Evolutionary conservation across 192 early-diverging fungal genomes (phyloP), one percentile per base, ranked within the genome.

Genomic region (Chytriomyces confervae): DNA sequence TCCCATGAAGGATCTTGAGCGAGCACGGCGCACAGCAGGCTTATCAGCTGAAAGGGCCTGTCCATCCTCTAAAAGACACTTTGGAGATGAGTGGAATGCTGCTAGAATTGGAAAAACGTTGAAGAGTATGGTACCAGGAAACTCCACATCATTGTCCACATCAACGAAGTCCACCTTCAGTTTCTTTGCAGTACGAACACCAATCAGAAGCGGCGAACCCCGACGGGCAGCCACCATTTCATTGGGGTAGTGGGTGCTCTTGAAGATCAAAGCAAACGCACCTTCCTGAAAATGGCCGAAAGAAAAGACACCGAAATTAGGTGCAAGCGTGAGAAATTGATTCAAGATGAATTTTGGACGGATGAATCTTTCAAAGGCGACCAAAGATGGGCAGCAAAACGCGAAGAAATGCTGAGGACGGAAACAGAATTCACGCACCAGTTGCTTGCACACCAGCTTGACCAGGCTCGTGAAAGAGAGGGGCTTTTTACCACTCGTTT

Each of bases 101-200:
- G 13, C 53, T 1, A 51, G 66, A 8, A 36, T 36, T 61, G 18
- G 57, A 61, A 61, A 61, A 61, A 61, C 1, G 57, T 23, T n/a
- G 23, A 4, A 23, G 3, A 61, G 57, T 29, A 11, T 46, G 29
- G 16, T 62, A 16, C 74, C 67, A 13, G 74, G 76, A 45, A 80
- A 13, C 11, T 76, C 74, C 13, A 46, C 65, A 16, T 85, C 87
- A 23, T 82, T 70, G 61, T 90, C 89, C 49, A 91, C 87, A 80
- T 91, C 89, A 24, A 91, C 87, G 79, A 91, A 91, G 76, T 91
- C 89, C 23, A 91, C 88, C 81, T 90, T 90, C 23, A 91, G 77
- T 82, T 89, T 91, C 81, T 91, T 88, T 50, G 81, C 61, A 65
- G 86, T 88, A 68, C 87, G 89, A 61, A 91, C 89, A 80, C 90